Conservation (phyloP, 139 green algal species). For the Micractinium sp. region DNA sequence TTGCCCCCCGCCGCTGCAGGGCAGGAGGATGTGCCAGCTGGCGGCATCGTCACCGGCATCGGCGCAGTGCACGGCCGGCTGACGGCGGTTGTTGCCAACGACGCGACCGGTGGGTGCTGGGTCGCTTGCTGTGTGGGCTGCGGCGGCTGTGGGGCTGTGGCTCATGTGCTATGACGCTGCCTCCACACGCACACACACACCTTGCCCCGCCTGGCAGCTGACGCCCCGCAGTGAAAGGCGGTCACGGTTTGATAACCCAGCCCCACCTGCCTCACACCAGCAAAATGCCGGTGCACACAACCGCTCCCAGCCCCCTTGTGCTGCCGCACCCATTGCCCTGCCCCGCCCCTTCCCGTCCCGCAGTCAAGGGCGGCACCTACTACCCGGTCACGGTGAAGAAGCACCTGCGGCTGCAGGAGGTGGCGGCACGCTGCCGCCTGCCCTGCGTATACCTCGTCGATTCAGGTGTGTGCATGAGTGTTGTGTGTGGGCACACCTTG, state of each 20-base stretch:
- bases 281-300: no score
- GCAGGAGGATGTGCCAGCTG: slow-evolving; percentile 81
- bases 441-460: slow-evolving; percentile 97
- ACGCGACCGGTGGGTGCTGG: slow-evolving; percentile 69
- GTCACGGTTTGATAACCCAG: no score
- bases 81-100: slow-evolving; percentile 90
- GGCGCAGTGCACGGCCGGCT: slow-evolving; percentile 80
- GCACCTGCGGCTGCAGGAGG: slow-evolving; percentile 92
- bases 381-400: slow-evolving; percentile 97
- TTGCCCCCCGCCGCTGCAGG: slow-evolving; percentile 44
- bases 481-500: no score
- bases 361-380: slow-evolving; percentile 86
- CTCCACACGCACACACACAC: no score
- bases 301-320: not conserved
- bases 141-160: not conserved
- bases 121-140: not conserved
- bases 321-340: not conserved
- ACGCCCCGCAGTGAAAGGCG: slow-evolving; percentile 69
- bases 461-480: slow-evolving; percentile 50
- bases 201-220: slow-evolving; percentile 76
- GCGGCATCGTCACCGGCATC: slow-evolving; percentile 92
- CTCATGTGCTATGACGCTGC: no score
- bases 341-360: not conserved
- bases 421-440: slow-evolving; percentile 84
- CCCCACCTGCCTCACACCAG: not conserved